Base-by-base conservation (phyloP, 2,329 filamentous ascomycete species). In the Pseudohalonectria lignicola region DNA sequence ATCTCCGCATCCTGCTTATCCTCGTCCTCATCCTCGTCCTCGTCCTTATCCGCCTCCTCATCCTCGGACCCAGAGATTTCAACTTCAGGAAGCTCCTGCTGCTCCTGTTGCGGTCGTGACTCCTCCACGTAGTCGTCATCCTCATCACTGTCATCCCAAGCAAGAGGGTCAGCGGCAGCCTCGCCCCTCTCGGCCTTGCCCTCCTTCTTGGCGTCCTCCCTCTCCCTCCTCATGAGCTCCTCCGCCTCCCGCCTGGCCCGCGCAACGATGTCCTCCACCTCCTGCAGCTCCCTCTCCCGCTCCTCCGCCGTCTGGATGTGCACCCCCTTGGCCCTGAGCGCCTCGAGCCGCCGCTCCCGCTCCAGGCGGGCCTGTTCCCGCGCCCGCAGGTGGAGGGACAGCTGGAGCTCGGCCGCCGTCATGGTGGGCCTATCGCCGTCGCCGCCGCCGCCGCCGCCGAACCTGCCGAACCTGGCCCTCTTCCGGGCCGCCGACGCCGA, bases 211-310 rank as follows among this genome's bases (percentile, higher is more conserved):
- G 76, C 77, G 32, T 76, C 78, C 20, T 74, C 80, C 45, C 78
- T 78, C 60, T 98, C 92, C 35, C 77, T 68, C 49, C 82, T 76
- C 59, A 80, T 82, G 36, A 96, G 79, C 47, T 82, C 79, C 32
- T 83, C 74, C 2, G 81, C 88, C 53, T 96, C 86, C 43, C 78
- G 70, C 41, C 87, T 73, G 16, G 88, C 90, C 50, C 81, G 87
- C 34, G 90, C 82, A 19, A 96, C 75, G 43, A 96, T 73, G 51
- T 95, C 82, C 49, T 96, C 92, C 11, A 94, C 77, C 42, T 88
- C 78, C 41, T 83, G 78, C 56, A 86, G 76, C 54, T 94, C 82
- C 25, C 76, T 75, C 52, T 88, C 83, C 16, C 85, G 77, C 56
- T 98, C 88, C 57, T 95, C 90, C 2, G 80, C 76, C 1, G 85